Evolutionary conservation across 768 basidiomycete species (phyloP).

Genomic region (Pulveroboletus ravenelii): DNA sequence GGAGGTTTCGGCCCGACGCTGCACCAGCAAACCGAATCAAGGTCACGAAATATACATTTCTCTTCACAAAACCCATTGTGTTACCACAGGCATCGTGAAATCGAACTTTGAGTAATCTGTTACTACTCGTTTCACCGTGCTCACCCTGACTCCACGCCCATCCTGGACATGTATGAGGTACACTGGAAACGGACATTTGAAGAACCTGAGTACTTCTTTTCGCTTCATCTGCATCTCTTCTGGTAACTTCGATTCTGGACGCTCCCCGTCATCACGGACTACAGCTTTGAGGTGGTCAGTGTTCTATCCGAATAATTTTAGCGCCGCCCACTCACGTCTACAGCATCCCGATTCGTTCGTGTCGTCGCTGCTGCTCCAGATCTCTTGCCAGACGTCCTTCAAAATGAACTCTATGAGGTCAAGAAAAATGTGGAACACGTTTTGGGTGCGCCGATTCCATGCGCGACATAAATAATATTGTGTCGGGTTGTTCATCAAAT

Average conservation of each 20-base stretch:
- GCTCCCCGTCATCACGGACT: not conserved
- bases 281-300: slow-evolving; percentile 4
- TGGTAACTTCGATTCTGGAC: slow-evolving; percentile 5
- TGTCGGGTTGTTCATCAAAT: slow-evolving; percentile 1
- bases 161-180: slow-evolving; percentile 16
- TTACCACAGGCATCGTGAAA: slow-evolving; percentile 16
- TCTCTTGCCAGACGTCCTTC: not conserved
- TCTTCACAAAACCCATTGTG: slow-evolving; percentile 11
- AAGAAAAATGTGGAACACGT: slow-evolving; percentile 14
- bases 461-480: slow-evolving; percentile 20
- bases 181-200: slow-evolving; percentile 12
- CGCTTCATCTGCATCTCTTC: slow-evolving; percentile 15
- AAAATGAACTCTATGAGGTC: slow-evolving; percentile 16
- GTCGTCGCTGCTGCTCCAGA: not conserved
- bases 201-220: slow-evolving; percentile 14
- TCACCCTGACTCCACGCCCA: slow-evolving; percentile 14
- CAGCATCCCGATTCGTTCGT: not conserved
- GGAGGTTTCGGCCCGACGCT: too few relatives aligned
- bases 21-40: not conserved
- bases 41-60: not conserved
- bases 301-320: not conserved
- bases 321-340: slow-evolving; percentile 3
- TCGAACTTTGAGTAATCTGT: slow-evolving; percentile 12
- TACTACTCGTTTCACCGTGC: slow-evolving; percentile 9
- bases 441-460: slow-evolving; percentile 15